Conservation (phyloP, 768 basidiomycete species). For the Tulasnella sp. region DNA sequence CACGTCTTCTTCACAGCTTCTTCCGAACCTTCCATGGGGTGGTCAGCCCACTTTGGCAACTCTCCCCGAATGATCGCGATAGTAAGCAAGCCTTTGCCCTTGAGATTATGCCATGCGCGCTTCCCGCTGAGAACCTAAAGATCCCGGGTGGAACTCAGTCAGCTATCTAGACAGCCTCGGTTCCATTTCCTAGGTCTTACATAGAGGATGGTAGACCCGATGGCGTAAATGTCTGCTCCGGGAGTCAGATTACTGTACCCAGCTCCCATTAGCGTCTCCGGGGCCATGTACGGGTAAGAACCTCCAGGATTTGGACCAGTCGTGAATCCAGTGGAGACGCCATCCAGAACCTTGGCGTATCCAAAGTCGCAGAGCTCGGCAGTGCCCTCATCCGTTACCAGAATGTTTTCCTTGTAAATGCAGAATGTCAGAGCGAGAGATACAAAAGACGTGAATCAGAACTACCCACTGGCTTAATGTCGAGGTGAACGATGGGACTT, state of each 20-base stretch:
- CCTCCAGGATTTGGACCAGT: background rate
- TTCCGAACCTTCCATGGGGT: background rate
- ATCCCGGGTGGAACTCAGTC: background rate
- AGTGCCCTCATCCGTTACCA: slow-evolving; percentile 10
- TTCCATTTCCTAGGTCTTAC: background rate
- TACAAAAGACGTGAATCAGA: background rate
- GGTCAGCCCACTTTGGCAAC: background rate
- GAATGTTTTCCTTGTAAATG: slow-evolving; percentile 16
- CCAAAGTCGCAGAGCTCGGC: slow-evolving; percentile 25
- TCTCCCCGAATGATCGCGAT: background rate
- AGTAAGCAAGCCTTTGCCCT: background rate
- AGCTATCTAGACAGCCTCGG: background rate
- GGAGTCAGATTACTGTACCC: background rate
- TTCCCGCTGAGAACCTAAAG: background rate
- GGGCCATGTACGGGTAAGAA: slow-evolving; percentile 12
- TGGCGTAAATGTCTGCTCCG: slow-evolving; percentile 12
- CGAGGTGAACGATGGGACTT: background rate
- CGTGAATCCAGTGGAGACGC: slow-evolving; percentile 16
- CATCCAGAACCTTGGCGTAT: slow-evolving; percentile 8
- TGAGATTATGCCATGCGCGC: background rate
- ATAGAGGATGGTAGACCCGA: background rate
- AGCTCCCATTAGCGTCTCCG: slow-evolving; percentile 11
- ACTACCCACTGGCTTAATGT: background rate
- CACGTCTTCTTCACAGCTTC: background rate
- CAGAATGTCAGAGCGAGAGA: background rate